Base-by-base conservation (phyloP, 345 rosid genomes). In the Draba incana region DNA sequence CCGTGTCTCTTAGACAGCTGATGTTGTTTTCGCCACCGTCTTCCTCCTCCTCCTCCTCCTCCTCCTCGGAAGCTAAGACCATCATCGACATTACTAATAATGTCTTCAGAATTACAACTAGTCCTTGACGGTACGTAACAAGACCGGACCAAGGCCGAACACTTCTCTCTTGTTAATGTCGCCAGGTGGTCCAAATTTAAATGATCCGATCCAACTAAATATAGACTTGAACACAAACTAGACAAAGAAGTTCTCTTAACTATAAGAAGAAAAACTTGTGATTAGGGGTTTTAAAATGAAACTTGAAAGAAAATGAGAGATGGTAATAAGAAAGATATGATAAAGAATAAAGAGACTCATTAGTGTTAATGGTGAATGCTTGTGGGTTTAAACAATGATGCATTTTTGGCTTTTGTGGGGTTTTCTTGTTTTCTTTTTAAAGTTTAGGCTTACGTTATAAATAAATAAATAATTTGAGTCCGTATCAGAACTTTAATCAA, bases 131-230 rank as follows among this genome's bases (percentile, higher is more conserved):
- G 82, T 24, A 76, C 85, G 80, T 85, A 85, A 81, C 92, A 89
- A 66, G 92, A 81, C 82, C 87, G 82, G 78, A 86, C 89, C 53
- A 84, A 69, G 75, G 84, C 78, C 31, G 84, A 82, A 87, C 92
- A 87, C 81, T 75, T 75, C 62, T 75, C 84, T 75, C 81, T 83
- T 68, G 78, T 82, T 64, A 85, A 61, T 76, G 84, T 82, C 85
- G 89, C 90, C 92, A 89, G 90, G 78, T 77, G 88, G 47, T 68
- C 63, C 52, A 38, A 45, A 45, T 6, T 39, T 10, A 50, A 28
- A 33, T 33, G 55, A 73, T 39, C 56, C 27, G 30, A 10, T 35
- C 42, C n/a, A 20, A 20, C 20, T 20, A 0, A 20, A 20, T 20
- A 20, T 37, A 58, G n/a, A 9, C 13, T 28, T 66, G 15, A 38